Percentiles rank a stretch among this genome's conserved stretches.
Conservation (phyloP, 208 protist species). For the Leishmania major region DNA sequence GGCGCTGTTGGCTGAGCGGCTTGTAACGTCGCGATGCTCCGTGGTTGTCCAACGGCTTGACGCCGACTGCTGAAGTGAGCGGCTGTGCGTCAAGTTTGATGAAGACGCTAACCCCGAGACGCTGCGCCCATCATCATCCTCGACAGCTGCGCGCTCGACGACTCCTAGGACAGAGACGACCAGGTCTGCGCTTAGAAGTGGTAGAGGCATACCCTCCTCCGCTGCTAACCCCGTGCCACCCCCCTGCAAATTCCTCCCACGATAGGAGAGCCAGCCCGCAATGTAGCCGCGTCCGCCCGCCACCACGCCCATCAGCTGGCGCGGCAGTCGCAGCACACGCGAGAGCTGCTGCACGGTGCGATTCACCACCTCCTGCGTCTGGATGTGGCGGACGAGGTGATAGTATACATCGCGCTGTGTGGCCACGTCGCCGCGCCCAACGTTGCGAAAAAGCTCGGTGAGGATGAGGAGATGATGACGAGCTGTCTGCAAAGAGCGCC, state of each 20-base stretch:
- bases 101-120: background rate
- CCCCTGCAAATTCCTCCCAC: conserved; percentile 34
- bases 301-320: conserved; percentile 67
- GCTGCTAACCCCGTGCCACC: background rate
- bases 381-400: conserved; percentile 60
- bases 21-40: background rate
- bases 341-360: conserved; percentile 49
- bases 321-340: conserved; percentile 48
- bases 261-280: conserved; percentile 53
- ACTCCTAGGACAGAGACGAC: background rate
- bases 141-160: background rate
- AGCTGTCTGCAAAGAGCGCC: background rate
- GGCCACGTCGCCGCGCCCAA: conserved; percentile 38
- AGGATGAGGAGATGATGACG: conserved; percentile 57
- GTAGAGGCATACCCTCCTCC: conserved; percentile 29
- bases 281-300: conserved; percentile 73
- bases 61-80: background rate
- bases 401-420: conserved; percentile 90
- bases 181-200: conserved; percentile 21
- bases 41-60: background rate
- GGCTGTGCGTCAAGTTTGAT: background rate
- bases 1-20: background rate
- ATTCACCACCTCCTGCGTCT: conserved; percentile 58
- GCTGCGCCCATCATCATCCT: background rate
- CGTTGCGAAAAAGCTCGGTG: conserved; percentile 45